Evolutionary conservation across 495 filamentous ascomycete genomes (phyloP), one percentile per base, ranked within the genome.

Genomic region (Penicillium arizonense): DNA sequence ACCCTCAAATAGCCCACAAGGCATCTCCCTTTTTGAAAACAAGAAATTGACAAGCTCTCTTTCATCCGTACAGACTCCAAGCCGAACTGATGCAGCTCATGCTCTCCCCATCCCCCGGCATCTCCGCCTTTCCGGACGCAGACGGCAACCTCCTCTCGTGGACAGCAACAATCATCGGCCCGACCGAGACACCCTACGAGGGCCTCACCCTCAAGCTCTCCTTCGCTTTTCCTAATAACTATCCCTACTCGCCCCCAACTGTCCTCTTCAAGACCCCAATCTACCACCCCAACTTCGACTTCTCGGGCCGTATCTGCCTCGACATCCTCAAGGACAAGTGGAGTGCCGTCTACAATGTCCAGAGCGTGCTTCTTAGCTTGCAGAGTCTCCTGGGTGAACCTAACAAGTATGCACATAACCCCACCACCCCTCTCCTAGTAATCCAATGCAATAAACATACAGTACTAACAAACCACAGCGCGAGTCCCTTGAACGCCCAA

Each of bases 281-380:
- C 69, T 95, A 93, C 73, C 91, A 96, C 60, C 91, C 91, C 21
- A 96, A 96, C 58, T 87, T 96, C 55, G 91, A 95, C 68, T 93
- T 94, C 72, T 91, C 90, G 7, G 91, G 90, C 35, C 82, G 90
- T 47, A 96, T 96, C 71, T 96, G 91, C 69, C 78, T 99, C 52
- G 95, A 97, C 70, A 99, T 99, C 60, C 77, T 99, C 45, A 96
- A 96, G 78, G 94, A 97, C 66, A 96, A 96, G 75, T 97, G 94
- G 94, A 96, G 90, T 56, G 86, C 87, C 16, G 90, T 93, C 12
- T 96, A 96, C 80, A 97, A 96, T 61, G 87, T 94, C 50, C 89
- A 94, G 73, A 94, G 86, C 39, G 89, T 99, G 20, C 74, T 99
- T 41, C 73, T 99, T 58, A 96, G 91, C 56, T 68, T 99, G 71